Evolutionary conservation across 2,329 filamentous ascomycete species (phyloP).

Genomic region (Scedosporium minutisporum): DNA sequence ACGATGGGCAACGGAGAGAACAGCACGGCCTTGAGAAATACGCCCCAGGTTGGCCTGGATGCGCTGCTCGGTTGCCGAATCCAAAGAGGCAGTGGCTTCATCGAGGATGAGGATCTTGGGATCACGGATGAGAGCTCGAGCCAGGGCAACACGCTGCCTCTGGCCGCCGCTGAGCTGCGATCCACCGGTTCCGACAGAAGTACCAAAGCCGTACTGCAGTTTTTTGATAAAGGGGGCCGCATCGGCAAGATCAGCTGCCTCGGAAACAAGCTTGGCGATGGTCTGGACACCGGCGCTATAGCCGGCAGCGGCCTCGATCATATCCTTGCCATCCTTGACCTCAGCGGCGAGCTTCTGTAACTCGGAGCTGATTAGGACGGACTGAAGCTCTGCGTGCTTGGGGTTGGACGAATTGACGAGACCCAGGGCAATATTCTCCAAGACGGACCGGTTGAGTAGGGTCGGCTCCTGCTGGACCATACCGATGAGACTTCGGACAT

Average conservation of each 20-base stretch:
- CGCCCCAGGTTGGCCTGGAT: slow-evolving; percentile 40
- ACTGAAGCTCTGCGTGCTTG: slow-evolving; percentile 29
- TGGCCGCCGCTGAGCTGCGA: slow-evolving; percentile 50
- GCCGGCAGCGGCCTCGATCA: slow-evolving; percentile 31
- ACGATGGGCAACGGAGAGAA: slow-evolving; percentile 56
- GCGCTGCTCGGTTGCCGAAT: slow-evolving; percentile 45
- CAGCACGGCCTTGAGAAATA: slow-evolving; percentile 45
- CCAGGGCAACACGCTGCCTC: slow-evolving; percentile 49
- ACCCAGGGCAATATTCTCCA: slow-evolving; percentile 43
- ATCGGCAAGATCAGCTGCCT: slow-evolving; percentile 49
- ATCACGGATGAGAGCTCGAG: slow-evolving; percentile 46
- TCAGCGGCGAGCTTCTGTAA: slow-evolving; percentile 41
- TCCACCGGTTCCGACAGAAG: slow-evolving; percentile 42
- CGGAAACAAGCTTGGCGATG: slow-evolving; percentile 39
- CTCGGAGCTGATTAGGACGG: slow-evolving; percentile 35
- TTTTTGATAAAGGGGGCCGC: slow-evolving; percentile 44
- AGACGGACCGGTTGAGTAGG: slow-evolving; percentile 34
- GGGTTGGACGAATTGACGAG: slow-evolving; percentile 32
- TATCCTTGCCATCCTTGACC: slow-evolving; percentile 39
- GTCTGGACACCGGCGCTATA: slow-evolving; percentile 35
- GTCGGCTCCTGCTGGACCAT: slow-evolving; percentile 37
- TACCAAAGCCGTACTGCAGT: slow-evolving; percentile 44
- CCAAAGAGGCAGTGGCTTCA: slow-evolving; percentile 52
- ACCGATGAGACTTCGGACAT: slow-evolving; percentile 29
- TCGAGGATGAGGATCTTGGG: slow-evolving; percentile 50